These are phyloP conservation scores for Gloeophyllum trabeum DNA, from an alignment of 768 basidiomycete genomes.

Conservation along the genomic window DNA sequence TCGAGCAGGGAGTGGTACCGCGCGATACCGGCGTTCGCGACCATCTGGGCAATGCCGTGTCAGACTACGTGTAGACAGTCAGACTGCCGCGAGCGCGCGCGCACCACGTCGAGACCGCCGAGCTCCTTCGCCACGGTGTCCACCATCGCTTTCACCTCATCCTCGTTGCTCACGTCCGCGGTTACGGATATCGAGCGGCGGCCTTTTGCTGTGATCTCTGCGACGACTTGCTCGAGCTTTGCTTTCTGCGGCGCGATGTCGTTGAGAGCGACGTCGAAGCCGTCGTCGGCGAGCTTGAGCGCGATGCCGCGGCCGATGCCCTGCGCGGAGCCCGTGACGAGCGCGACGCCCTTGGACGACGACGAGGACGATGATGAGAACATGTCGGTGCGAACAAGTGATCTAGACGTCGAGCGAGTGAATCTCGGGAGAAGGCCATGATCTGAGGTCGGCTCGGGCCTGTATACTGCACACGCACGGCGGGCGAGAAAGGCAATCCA, in stretches of 20 bases:
- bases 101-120: conserved; percentile 20
- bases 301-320: conserved; percentile 19
- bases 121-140: conserved; percentile 10
- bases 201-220: conserved; percentile 9
- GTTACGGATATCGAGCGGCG: conserved; percentile 9
- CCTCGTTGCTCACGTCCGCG: conserved; percentile 9
- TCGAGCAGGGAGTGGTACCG: conserved; percentile 7
- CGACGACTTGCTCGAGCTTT: conserved; percentile 14
- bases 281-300: no score
- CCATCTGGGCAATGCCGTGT: conserved; percentile 8
- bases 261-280: no score
- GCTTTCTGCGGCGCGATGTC: conserved; percentile 17
- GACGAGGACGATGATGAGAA: no score
- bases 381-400: no score
- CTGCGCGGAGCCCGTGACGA: conserved; percentile 9
- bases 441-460: no score
- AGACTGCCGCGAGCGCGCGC: conserved; percentile 2
- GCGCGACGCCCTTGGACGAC: background rate
- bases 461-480: no score
- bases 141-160: conserved; percentile 14
- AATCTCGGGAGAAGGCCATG: no score
- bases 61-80: background rate
- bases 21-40: conserved; percentile 15
- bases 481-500: no score
- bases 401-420: no score